Percentiles rank a stretch among this genome's conserved stretches.
Evolutionary conservation across 2,329 filamentous ascomycete genomes (phyloP).

Genomic region (Trichoderma hamatum): DNA sequence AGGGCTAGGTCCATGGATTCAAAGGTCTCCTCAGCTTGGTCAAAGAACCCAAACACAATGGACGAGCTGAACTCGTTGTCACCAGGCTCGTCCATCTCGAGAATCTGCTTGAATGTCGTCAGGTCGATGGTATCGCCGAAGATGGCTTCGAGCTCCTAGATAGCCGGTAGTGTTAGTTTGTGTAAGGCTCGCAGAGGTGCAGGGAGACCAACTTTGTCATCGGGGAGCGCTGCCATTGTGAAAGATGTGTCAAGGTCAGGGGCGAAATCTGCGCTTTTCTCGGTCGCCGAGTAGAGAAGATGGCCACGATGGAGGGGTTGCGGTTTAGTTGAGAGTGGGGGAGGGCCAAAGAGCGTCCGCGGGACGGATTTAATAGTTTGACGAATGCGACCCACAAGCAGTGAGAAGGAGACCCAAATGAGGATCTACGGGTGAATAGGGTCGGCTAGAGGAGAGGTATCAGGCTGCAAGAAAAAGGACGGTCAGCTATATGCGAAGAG

Average conservation of each 20-base stretch:
- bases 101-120: slow-evolving; percentile 86
- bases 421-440: slow-evolving; percentile 8
- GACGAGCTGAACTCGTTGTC: slow-evolving; percentile 85
- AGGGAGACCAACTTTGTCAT: slow-evolving; percentile 39
- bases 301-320: slow-evolving; percentile 21
- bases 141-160: slow-evolving; percentile 54
- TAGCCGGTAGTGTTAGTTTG: slow-evolving; percentile 48
- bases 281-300: slow-evolving; percentile 10
- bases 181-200: not conserved
- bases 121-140: slow-evolving; percentile 78
- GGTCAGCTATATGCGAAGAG: not conserved
- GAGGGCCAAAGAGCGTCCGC: slow-evolving; percentile 17
- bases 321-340: slow-evolving; percentile 22
- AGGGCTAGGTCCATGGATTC: slow-evolving; percentile 77
- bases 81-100: slow-evolving; percentile 95
- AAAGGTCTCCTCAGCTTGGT: slow-evolving; percentile 87
- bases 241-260: not conserved
- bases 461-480: not conserved
- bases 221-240: slow-evolving; percentile 39
- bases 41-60: slow-evolving; percentile 91
- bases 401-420: slow-evolving; percentile 6
- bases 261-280: slow-evolving; percentile 10
- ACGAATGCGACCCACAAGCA: slow-evolving; percentile 17
- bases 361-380: slow-evolving; percentile 22
- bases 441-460: not conserved